Conservation (phyloP, 2,329 filamentous ascomycete species). For the Arthrobotrys sphaeroides region DNA sequence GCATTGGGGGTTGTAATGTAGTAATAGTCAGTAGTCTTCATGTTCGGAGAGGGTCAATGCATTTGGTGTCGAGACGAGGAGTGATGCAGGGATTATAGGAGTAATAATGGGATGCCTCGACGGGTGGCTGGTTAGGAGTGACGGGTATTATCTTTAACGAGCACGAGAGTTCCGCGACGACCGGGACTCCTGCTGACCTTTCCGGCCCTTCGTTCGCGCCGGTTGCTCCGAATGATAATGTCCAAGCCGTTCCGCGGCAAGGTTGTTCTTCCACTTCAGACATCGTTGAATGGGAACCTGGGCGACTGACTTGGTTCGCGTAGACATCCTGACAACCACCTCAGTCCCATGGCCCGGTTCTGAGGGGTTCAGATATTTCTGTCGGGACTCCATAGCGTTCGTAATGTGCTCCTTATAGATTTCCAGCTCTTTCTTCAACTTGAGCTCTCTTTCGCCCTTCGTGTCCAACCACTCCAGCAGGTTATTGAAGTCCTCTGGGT, state of each 20-base stretch:
- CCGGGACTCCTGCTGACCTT: slow-evolving; percentile 28
- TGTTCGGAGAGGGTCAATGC: slow-evolving; percentile 14
- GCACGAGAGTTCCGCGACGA: slow-evolving; percentile 38
- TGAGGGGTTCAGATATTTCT: slow-evolving; percentile 72
- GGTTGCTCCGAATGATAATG: slow-evolving; percentile 71
- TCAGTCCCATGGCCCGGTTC: slow-evolving; percentile 64
- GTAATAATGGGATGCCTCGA: slow-evolving; percentile 5
- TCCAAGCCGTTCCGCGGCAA: slow-evolving; percentile 68
- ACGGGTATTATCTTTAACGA: slow-evolving; percentile 25
- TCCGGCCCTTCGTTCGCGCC: slow-evolving; percentile 61
- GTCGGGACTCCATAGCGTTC: slow-evolving; percentile 81
- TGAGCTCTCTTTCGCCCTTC: slow-evolving; percentile 84
- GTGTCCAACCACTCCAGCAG: slow-evolving; percentile 89
- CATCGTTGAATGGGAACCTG: slow-evolving; percentile 69
- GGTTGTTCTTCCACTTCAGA: slow-evolving; percentile 72
- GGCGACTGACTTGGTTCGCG: slow-evolving; percentile 70
- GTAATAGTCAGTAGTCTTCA: not conserved
- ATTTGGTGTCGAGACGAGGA: slow-evolving; percentile 16
- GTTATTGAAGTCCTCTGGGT: slow-evolving; percentile 78
- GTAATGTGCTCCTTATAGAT: slow-evolving; percentile 78
- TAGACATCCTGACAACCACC: slow-evolving; percentile 69
- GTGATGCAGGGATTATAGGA: slow-evolving; percentile 11
- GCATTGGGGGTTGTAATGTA: not conserved
- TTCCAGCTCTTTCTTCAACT: slow-evolving; percentile 85
- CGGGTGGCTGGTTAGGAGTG: slow-evolving; percentile 10